These are phyloP conservation scores for Brachypodium distachyon DNA, from an alignment of 202 grass and related monocot species.

Conservation along the genomic window DNA sequence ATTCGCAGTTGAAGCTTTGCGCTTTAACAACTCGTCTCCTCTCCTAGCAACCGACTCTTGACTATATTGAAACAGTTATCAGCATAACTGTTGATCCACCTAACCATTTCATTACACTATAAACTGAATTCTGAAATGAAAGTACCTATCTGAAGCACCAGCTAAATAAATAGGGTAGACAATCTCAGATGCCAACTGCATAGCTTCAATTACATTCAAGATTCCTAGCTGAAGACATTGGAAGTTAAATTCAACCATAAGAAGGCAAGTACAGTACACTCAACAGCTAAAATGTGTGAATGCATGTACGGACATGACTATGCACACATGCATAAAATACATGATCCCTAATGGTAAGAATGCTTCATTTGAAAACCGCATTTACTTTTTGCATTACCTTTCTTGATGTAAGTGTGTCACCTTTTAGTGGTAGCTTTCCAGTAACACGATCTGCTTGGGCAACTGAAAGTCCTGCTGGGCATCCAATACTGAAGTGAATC, in stretches of 20 bases:
- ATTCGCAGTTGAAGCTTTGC: slow-evolving; percentile 60
- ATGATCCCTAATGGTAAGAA: background rate
- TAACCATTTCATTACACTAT: slow-evolving; percentile 12
- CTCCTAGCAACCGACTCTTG: slow-evolving; percentile 85
- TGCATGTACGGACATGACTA: background rate
- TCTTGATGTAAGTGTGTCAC: slow-evolving; percentile 53
- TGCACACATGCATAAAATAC: background rate
- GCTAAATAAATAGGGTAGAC: slow-evolving; percentile 82
- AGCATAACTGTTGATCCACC: slow-evolving; percentile 25
- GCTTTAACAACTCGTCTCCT: slow-evolving; percentile 79
- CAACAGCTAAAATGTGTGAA: slow-evolving; percentile 9
- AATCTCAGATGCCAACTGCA: slow-evolving; percentile 69
- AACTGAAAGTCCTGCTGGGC: slow-evolving; percentile 75
- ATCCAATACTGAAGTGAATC: slow-evolving; percentile 56
- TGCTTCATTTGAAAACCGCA: background rate
- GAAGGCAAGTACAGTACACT: slow-evolving; percentile 19
- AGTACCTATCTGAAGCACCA: slow-evolving; percentile 81
- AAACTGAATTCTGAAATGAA: slow-evolving; percentile 16
- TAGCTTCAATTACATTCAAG: slow-evolving; percentile 79
- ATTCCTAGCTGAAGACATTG: slow-evolving; percentile 67
- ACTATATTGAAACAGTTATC: slow-evolving; percentile 39
- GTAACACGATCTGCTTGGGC: slow-evolving; percentile 64
- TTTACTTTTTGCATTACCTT: slow-evolving; percentile 49
- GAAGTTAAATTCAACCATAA: slow-evolving; percentile 20
- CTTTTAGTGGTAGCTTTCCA: slow-evolving; percentile 75